Evolutionary conservation across 768 basidiomycete species (phyloP).

Genomic region (Rhizopogon vulgaris): DNA sequence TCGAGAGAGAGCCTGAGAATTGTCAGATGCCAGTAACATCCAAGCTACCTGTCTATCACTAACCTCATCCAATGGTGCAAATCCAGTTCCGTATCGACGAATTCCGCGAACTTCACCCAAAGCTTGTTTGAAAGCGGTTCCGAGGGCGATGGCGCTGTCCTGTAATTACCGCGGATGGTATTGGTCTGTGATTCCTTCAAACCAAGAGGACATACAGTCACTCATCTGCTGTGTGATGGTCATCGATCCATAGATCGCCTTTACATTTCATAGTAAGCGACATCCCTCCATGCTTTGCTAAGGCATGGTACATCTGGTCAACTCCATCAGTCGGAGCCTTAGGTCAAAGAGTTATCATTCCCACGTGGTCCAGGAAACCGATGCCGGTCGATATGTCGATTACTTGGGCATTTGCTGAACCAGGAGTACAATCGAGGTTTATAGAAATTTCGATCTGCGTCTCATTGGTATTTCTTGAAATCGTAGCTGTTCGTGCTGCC

Average conservation of each 20-base stretch:
- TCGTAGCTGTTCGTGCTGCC: slow-evolving; percentile 53
- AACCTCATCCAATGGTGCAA: slow-evolving; percentile 96
- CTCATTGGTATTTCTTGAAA: slow-evolving; percentile 86
- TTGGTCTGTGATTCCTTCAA: slow-evolving; percentile 12
- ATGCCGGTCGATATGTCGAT: slow-evolving; percentile 92
- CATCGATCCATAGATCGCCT: slow-evolving; percentile 96
- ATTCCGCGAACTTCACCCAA: slow-evolving; percentile 94
- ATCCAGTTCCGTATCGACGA: slow-evolving; percentile 91
- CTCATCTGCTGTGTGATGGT: slow-evolving; percentile 99
- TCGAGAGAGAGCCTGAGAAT: slow-evolving; percentile 77
- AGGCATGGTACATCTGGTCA: slow-evolving; percentile 89
- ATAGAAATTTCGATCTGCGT: slow-evolving; percentile 82
- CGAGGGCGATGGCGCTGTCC: slow-evolving; percentile 84
- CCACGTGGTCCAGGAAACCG: slow-evolving; percentile 96
- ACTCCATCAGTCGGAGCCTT: slow-evolving; percentile 1
- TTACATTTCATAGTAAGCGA: slow-evolving; percentile 86
- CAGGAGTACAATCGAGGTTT: slow-evolving; percentile 74
- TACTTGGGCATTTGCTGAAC: slow-evolving; percentile 52
- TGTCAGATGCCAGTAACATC: neutral
- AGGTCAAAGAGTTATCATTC: slow-evolving; percentile 13
- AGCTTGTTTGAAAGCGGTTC: slow-evolving; percentile 90
- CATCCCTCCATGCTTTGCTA: slow-evolving; percentile 96
- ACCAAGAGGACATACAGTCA: slow-evolving; percentile 16
- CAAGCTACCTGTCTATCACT: slow-evolving; percentile 11
- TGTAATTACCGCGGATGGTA: slow-evolving; percentile 37